Base-by-base conservation (phyloP, 1,284 basidiomycete genomes). In the Amylostereum areolatum region DNA sequence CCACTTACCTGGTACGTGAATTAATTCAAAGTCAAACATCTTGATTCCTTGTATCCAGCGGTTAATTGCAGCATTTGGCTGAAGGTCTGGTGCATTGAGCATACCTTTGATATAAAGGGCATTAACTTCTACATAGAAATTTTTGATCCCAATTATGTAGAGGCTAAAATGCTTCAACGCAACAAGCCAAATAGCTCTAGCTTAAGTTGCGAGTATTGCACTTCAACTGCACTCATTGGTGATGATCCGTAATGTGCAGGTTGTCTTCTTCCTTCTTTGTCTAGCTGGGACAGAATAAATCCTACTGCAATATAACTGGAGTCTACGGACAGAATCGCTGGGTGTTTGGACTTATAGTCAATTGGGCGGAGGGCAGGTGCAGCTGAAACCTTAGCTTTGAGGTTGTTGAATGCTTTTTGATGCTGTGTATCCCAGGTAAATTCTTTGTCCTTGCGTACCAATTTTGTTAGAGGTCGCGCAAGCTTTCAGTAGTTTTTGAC, bases 51-150 rank as follows among this genome's bases (percentile, higher is more conserved):
- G 57, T 37, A 72, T 71, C 70, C 71, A 74, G 7, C 64, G 46
- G 42, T 71, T 71, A 9, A 72, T 67, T 0, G 64, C 59, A 0
- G 67, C 66, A 46, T 66, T 70, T 0, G 69, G 69, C 5, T 64
- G 62, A 4, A 70, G 50, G 41, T 67, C 66, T 0, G 67, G 70
- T 25, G 67, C 60, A n/a, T 61, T 62, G 1, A 71, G 43, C 69
- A 73, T 73, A 0, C 69, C 69, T 40, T 63, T 61, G 25, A 73
- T 64, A 40, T 66, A 70, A n/a, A 59, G 62, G 0, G 70, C 66
- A 10, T n/a, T n/a, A n/a, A n/a, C n/a, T n/a, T n/a, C n/a, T n/a
- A n/a, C n/a, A n/a, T n/a, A n/a, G n/a, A n/a, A n/a, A n/a, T n/a
- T n/a, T n/a, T n/a, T n/a, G n/a, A n/a, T n/a, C n/a, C n/a, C n/a